phyloP scores from a whole-genome alignment of 208 protist genomes.

The Acanthamoeba sp. region DNA sequence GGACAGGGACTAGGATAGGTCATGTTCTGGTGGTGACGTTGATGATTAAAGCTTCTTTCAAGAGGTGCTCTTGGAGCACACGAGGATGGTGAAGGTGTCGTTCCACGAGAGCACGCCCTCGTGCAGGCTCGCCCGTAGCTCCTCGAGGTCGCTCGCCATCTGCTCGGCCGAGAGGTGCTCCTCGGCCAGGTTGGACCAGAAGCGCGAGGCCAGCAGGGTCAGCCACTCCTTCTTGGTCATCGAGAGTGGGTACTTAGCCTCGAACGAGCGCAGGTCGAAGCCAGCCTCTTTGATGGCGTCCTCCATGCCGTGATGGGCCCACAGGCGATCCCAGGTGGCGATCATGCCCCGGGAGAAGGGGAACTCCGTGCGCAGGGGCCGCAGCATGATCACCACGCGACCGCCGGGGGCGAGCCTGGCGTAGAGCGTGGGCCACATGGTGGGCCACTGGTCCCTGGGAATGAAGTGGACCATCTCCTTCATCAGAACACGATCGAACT shows the following conservation, averaged over 20 bases:
- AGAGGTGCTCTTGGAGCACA: not conserved
- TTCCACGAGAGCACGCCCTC: not conserved
- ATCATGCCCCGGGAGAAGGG: not conserved
- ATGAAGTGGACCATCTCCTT: conserved; percentile 56
- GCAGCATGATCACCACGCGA: not conserved
- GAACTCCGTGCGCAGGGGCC: not conserved
- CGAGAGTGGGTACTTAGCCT: not conserved
- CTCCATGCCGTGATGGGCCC: not conserved
- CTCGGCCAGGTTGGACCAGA: conserved; percentile 38
- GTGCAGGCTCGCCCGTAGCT: not conserved
- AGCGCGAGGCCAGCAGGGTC: not conserved
- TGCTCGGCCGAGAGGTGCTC: not conserved
- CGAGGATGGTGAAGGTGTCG: conserved; percentile 2
- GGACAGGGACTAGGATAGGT: too few relatives aligned
- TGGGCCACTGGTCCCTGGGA: not conserved
- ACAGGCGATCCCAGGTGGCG: not conserved
- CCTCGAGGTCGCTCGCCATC: not conserved
- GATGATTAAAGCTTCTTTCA: too few relatives aligned
- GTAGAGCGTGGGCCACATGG: conserved; percentile 7
- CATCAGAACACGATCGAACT: conserved; percentile 23
- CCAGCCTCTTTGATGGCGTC: not conserved
- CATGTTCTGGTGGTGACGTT: too few relatives aligned
- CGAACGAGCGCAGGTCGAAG: not conserved
- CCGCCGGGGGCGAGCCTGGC: not conserved
- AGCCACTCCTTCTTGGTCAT: conserved; percentile 7